Percentiles rank a stretch among this genome's conserved stretches.
phyloP scores from a whole-genome alignment of 2,329 filamentous ascomycete species.

The Hypoxylon sp. region DNA sequence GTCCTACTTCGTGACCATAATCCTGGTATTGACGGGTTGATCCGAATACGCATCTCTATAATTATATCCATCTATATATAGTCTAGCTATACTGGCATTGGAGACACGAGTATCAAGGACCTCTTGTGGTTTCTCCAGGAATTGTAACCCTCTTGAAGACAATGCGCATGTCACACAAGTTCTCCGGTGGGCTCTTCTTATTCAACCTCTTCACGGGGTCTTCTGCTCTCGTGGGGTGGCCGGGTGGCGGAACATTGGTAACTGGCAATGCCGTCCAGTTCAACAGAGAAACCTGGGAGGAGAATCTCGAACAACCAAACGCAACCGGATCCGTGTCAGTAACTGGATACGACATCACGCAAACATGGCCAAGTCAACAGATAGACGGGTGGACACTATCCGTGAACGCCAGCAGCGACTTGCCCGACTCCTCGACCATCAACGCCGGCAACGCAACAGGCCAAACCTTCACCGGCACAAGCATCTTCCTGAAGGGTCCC shows the following conservation, averaged over 20 bases:
- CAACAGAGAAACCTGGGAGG: slow-evolving; percentile 38
- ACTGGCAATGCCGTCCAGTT: slow-evolving; percentile 40
- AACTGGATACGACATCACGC: slow-evolving; percentile 44
- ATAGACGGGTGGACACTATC: slow-evolving; percentile 53
- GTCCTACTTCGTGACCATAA: slow-evolving; percentile 21
- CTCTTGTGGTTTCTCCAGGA: no score
- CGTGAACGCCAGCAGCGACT: slow-evolving; percentile 40
- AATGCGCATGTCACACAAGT: slow-evolving; percentile 6
- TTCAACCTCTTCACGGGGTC: slow-evolving; percentile 7
- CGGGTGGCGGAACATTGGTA: slow-evolving; percentile 38
- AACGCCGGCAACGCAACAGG: slow-evolving; percentile 34
- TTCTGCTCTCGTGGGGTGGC: slow-evolving; percentile 54
- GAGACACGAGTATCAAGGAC: no score
- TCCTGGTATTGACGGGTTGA: slow-evolving; percentile 2
- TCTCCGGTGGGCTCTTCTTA: slow-evolving; percentile 1
- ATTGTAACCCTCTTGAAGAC: neutral
- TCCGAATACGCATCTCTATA: slow-evolving; percentile 4
- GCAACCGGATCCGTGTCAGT: slow-evolving; percentile 33
- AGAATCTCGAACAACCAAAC: slow-evolving; percentile 54
- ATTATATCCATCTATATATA: no score
- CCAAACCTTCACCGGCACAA: slow-evolving; percentile 42
- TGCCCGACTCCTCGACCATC: slow-evolving; percentile 39
- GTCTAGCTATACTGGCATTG: no score
- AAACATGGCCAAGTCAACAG: slow-evolving; percentile 59
- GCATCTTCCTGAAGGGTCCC: slow-evolving; percentile 40